Evolutionary conservation across 805 yeast genomes (phyloP).

Genomic region (Lipomyces sp.): DNA sequence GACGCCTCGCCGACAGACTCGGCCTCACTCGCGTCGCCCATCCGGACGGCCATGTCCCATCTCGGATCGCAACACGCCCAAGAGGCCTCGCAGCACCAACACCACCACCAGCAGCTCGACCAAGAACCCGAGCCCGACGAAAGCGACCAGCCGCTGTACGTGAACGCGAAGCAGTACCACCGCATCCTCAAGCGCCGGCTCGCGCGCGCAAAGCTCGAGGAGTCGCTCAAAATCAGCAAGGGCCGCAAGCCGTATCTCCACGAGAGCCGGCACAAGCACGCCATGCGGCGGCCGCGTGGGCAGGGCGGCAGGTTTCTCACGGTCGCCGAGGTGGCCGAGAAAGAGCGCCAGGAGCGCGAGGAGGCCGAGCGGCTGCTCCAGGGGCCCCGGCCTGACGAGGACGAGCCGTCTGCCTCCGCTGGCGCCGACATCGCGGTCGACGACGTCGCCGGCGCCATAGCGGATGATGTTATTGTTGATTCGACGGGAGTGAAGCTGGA

Average conservation of each 20-base stretch:
- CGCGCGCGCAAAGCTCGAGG: conserved; percentile 91
- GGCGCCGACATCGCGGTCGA: too few relatives aligned
- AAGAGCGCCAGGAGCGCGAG: conserved; percentile 43
- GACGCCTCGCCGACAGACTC: background rate
- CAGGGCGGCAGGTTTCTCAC: conserved; percentile 97
- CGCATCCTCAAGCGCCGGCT: conserved; percentile 88
- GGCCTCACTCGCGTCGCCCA: conserved; percentile 17
- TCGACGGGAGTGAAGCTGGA: too few relatives aligned
- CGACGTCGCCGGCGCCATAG: too few relatives aligned
- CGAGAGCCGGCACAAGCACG: conserved; percentile 97
- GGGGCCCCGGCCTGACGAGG: too few relatives aligned
- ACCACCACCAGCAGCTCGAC: conserved; percentile 6
- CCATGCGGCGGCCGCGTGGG: conserved; percentile 98
- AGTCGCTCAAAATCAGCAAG: conserved; percentile 53
- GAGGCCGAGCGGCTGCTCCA: conserved; percentile 32
- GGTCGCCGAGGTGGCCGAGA: conserved; percentile 73
- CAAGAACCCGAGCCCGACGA: conserved; percentile 15
- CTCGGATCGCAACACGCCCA: too few relatives aligned
- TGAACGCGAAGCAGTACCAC: conserved; percentile 96
- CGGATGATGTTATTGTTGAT: too few relatives aligned
- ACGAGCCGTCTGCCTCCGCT: too few relatives aligned
- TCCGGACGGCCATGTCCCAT: too few relatives aligned
- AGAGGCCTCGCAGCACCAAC: conserved; percentile 9
- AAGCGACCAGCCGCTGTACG: conserved; percentile 89
- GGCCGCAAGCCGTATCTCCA: conserved; percentile 92